Evolutionary conservation across 306 rosid species (phyloP).

Genomic region (Senna tora): DNA sequence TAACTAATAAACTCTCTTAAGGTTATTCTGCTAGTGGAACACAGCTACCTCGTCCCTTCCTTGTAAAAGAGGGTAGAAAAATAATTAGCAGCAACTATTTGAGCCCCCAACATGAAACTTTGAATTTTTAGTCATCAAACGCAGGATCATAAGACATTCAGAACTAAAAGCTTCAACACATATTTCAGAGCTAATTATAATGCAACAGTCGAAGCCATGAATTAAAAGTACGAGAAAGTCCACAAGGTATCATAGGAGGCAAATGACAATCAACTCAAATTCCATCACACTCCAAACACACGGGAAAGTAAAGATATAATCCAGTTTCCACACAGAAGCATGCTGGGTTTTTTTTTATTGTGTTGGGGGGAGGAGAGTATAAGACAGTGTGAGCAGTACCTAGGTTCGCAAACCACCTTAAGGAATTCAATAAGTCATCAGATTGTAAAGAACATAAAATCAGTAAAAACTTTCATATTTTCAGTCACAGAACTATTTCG

Average conservation of each 20-base stretch:
- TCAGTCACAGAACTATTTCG: background rate
- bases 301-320: background rate
- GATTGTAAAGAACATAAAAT: constrained; percentile 2
- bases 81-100: background rate
- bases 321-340: too few species aligned
- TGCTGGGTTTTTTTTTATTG: too few species aligned
- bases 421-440: constrained; percentile 7
- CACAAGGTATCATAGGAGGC: background rate
- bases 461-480: background rate
- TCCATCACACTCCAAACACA: background rate
- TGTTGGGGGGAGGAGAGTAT: too few species aligned
- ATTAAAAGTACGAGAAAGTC: background rate
- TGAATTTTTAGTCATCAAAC: background rate
- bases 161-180: background rate
- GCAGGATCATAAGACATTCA: background rate
- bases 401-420: background rate
- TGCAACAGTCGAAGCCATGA: background rate
- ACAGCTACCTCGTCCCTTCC: background rate
- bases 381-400: background rate
- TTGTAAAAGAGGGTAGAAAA: too few species aligned
- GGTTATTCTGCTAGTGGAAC: background rate
- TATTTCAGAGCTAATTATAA: too few species aligned
- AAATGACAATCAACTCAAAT: background rate
- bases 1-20: background rate
- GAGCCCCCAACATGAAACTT: background rate